phyloP scores from a whole-genome alignment of 2,329 filamentous ascomycete genomes.

The Nigrograna mackinnonii region DNA sequence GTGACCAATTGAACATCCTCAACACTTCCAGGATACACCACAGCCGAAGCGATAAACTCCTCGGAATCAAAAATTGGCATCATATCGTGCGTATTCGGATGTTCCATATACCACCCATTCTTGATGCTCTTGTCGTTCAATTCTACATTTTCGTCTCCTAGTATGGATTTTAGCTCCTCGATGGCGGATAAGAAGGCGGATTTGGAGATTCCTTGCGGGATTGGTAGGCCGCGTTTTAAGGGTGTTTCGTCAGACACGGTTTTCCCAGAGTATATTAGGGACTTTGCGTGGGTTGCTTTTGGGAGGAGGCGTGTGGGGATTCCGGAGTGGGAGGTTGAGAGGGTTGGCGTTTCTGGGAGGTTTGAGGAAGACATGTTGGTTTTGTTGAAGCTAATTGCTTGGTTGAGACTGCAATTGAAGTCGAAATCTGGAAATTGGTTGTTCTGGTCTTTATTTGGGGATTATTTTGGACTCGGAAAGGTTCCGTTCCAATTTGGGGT shows the following conservation, averaged over 20 bases:
- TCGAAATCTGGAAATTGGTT: neutral
- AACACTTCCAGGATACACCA: constrained; percentile 48
- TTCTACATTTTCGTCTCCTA: constrained; percentile 14
- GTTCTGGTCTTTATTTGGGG: no score
- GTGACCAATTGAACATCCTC: constrained; percentile 38
- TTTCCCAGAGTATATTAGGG: constrained; percentile 18
- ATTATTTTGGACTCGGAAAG: no score
- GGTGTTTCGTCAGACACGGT: constrained; percentile 11
- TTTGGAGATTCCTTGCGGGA: constrained; percentile 22
- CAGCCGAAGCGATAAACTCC: constrained; percentile 47
- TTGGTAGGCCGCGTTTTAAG: constrained; percentile 14
- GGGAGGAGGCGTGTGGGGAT: constrained; percentile 17
- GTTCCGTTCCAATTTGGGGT: no score
- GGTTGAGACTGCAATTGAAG: neutral
- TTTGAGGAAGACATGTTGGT: constrained; percentile 9
- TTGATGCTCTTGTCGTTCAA: constrained; percentile 32
- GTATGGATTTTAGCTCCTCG: constrained; percentile 7
- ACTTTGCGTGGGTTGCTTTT: constrained; percentile 18
- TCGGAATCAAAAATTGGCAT: constrained; percentile 49
- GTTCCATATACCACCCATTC: constrained; percentile 27
- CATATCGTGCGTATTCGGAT: constrained; percentile 42
- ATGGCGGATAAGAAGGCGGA: constrained; percentile 17
- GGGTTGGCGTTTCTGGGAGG: constrained; percentile 19
- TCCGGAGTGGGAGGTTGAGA: constrained; percentile 12
- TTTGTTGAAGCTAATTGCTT: neutral